Evolutionary conservation across 768 basidiomycete genomes (phyloP).

Genomic region (Podaxis sp.): DNA sequence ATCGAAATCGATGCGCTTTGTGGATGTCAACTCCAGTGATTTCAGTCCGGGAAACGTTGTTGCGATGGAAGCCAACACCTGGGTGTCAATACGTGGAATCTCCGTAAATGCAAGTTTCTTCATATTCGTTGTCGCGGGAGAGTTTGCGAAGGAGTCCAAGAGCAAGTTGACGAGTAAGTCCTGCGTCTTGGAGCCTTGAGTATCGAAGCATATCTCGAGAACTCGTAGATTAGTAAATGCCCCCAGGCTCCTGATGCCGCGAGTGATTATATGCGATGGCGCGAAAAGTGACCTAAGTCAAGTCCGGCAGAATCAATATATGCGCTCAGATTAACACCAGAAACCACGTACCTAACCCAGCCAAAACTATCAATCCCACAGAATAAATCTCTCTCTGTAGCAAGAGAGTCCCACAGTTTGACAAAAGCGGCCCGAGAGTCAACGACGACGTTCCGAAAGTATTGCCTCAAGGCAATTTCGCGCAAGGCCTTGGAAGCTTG

Average conservation of each 20-base stretch:
- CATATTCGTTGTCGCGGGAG: slow-evolving; percentile 35
- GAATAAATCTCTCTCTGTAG: slow-evolving; percentile 12
- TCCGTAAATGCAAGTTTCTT: slow-evolving; percentile 49
- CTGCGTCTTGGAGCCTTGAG: slow-evolving; percentile 47
- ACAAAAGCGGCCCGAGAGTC: slow-evolving; percentile 17
- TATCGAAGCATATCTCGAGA: slow-evolving; percentile 42
- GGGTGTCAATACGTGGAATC: slow-evolving; percentile 57
- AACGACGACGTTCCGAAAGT: slow-evolving; percentile 26
- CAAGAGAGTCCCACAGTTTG: slow-evolving; percentile 13
- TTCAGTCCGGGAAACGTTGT: slow-evolving; percentile 43
- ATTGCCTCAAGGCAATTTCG: slow-evolving; percentile 39
- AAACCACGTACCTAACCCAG: slow-evolving; percentile 47
- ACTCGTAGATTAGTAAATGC: slow-evolving; percentile 34
- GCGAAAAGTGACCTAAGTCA: slow-evolving; percentile 32
- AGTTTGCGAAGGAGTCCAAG: slow-evolving; percentile 28
- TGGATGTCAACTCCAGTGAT: slow-evolving; percentile 56
- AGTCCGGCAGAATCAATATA: slow-evolving; percentile 15
- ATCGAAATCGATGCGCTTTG: slow-evolving; percentile 53
- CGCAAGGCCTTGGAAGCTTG: slow-evolving; percentile 43
- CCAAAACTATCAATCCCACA: slow-evolving; percentile 30
- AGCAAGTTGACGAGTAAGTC: slow-evolving; percentile 34
- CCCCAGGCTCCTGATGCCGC: slow-evolving; percentile 24
- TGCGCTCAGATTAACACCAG: slow-evolving; percentile 8
- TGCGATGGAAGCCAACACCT: slow-evolving; percentile 48
- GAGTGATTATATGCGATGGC: slow-evolving; percentile 30